Evolutionary conservation across 164 flowering plant genomes (phyloP).

Genomic region (Taxillus chinensis): DNA sequence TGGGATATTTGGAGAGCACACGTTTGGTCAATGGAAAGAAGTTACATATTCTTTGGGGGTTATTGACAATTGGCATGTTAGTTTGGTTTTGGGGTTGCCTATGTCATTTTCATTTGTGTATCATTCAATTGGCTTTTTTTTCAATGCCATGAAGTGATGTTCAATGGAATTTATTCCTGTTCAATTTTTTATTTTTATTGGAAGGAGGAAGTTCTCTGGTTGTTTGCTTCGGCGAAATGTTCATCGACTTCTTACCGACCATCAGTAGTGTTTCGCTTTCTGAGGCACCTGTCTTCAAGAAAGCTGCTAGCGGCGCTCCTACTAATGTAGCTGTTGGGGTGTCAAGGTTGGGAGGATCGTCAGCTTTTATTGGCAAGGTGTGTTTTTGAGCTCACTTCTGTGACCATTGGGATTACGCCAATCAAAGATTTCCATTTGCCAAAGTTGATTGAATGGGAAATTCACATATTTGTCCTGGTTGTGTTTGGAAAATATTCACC

Average conservation of each 20-base stretch:
- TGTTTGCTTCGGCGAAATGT: slow-evolving; percentile 85
- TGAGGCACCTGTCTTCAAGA: slow-evolving; percentile 80
- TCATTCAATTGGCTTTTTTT: background rate
- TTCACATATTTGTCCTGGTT: background rate
- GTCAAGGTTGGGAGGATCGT: slow-evolving; percentile 60
- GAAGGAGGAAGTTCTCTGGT: slow-evolving; percentile 29
- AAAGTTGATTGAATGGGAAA: no score
- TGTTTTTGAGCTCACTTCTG: background rate
- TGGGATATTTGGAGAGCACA: no score
- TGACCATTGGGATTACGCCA: no score
- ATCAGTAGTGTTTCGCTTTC: slow-evolving; percentile 76
- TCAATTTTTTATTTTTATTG: background rate
- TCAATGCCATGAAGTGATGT: background rate
- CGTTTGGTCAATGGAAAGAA: background rate
- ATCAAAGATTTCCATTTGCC: no score
- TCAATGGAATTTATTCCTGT: no score
- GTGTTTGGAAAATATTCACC: no score
- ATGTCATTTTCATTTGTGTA: background rate
- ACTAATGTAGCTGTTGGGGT: slow-evolving; percentile 91
- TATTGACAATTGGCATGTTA: background rate
- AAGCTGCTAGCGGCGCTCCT: slow-evolving; percentile 93
- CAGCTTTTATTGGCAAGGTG: slow-evolving; percentile 90
- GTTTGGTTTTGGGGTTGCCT: no score
- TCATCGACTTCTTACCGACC: slow-evolving; percentile 85
- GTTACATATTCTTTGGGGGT: no score